Conservation (phyloP, 345 rosid species). For the Combretum micranthum region DNA sequence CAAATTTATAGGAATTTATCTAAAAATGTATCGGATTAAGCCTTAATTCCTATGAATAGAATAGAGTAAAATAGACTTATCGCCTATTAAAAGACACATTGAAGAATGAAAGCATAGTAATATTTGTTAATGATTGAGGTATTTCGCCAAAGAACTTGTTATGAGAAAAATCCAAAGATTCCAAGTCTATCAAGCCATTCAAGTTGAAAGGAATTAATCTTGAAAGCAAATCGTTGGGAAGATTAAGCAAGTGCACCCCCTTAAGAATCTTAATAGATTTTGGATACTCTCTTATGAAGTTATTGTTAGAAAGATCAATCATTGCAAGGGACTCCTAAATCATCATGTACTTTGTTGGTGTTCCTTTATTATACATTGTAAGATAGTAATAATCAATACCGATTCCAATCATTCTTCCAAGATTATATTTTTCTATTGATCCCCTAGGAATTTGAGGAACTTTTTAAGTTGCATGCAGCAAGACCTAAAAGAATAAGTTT, state of each 20-base stretch:
- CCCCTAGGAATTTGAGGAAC: background rate
- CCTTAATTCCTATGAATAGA: too few species aligned
- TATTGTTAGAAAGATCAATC: background rate
- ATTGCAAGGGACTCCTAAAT: background rate
- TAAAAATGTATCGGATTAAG: too few species aligned
- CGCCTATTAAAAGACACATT: conserved; percentile 14
- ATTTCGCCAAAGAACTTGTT: conserved; percentile 11
- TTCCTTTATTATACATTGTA: background rate
- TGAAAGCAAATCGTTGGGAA: conserved; percentile 7
- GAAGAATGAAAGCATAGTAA: background rate
- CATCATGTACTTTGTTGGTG: too few species aligned
- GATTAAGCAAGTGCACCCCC: background rate
- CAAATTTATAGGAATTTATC: too few species aligned
- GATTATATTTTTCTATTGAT: too few species aligned
- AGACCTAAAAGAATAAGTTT: background rate
- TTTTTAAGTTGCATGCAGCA: conserved; percentile 2
- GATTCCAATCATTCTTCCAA: too few species aligned
- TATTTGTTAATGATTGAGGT: background rate
- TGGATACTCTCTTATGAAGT: conserved; percentile 7
- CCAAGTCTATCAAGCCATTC: background rate
- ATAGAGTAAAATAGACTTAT: too few species aligned
- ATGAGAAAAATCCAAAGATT: conserved; percentile 6
- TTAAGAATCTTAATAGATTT: conserved; percentile 1
- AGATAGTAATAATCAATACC: too few species aligned
- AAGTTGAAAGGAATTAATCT: background rate